Evolutionary conservation across 2,329 filamentous ascomycete genomes (phyloP).

Genomic region (Talaromyces sp.): DNA sequence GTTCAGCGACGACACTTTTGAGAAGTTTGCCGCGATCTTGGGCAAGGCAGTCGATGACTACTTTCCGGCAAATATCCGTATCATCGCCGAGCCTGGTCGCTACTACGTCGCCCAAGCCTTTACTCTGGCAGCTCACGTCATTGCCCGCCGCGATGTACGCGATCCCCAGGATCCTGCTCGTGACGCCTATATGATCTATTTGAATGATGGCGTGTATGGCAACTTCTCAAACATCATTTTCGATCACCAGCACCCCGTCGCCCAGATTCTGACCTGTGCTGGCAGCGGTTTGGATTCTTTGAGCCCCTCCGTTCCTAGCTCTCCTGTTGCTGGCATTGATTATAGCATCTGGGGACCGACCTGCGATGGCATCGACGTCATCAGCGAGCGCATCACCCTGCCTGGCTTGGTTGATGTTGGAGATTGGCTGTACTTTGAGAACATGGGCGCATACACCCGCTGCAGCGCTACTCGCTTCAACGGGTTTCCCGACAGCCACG

Average conservation of each 20-base stretch:
- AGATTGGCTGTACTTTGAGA: constrained; percentile 97
- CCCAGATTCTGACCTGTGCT: constrained; percentile 69
- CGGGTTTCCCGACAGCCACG: constrained; percentile 87
- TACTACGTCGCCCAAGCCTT: constrained; percentile 95
- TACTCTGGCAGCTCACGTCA: constrained; percentile 91
- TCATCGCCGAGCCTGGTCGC: constrained; percentile 94
- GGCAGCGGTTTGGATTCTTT: constrained; percentile 18
- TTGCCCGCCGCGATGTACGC: constrained; percentile 83
- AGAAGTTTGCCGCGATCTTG: constrained; percentile 79
- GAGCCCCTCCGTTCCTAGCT: constrained; percentile 8
- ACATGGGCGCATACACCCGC: constrained; percentile 98
- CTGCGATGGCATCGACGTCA: constrained; percentile 95
- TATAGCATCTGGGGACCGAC: constrained; percentile 99
- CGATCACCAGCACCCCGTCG: constrained; percentile 88
- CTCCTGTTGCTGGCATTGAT: constrained; percentile 53
- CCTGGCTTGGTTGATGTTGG: constrained; percentile 77
- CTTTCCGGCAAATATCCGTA: constrained; percentile 75
- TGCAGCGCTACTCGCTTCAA: constrained; percentile 98
- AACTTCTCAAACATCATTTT: constrained; percentile 99
- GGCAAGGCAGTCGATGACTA: constrained; percentile 76
- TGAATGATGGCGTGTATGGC: constrained; percentile 96
- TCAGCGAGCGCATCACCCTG: constrained; percentile 76
- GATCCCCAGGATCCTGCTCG: constrained; percentile 52
- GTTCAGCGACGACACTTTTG: constrained; percentile 86
- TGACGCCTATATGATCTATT: constrained; percentile 85